Percentiles rank a stretch among this genome's conserved stretches.
Conservation (phyloP, 2,329 filamentous ascomycete species). For the Xenoacremonium recifei region DNA sequence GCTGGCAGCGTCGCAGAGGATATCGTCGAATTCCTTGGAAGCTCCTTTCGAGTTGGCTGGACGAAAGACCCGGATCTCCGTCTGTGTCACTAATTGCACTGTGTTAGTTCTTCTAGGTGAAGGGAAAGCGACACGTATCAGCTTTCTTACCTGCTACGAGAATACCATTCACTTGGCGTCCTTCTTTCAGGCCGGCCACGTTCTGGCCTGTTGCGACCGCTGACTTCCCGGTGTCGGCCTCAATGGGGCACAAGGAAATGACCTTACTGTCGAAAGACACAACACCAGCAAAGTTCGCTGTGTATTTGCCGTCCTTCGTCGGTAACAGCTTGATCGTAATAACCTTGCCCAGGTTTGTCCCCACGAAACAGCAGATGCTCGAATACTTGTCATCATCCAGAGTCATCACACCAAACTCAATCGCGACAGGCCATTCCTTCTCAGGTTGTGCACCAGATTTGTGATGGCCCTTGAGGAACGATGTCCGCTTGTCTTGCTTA, state of each 20-base stretch:
- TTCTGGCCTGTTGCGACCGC: slow-evolving; percentile 73
- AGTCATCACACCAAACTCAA: slow-evolving; percentile 93
- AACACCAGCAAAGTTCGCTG: slow-evolving; percentile 68
- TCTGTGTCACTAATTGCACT: slow-evolving; percentile 52
- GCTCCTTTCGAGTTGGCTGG: slow-evolving; percentile 86
- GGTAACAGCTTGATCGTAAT: slow-evolving; percentile 90
- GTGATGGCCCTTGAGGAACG: slow-evolving; percentile 58
- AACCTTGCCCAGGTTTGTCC: slow-evolving; percentile 80
- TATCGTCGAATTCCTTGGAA: slow-evolving; percentile 83
- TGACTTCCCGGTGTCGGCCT: slow-evolving; percentile 71
- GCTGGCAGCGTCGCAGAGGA: slow-evolving; percentile 75
- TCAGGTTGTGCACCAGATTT: slow-evolving; percentile 33
- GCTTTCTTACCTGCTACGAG: slow-evolving; percentile 67
- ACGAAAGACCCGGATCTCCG: slow-evolving; percentile 83
- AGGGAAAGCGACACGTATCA: too few species aligned
- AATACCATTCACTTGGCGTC: slow-evolving; percentile 74
- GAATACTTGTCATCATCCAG: slow-evolving; percentile 94
- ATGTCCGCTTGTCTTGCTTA: slow-evolving; percentile 73
- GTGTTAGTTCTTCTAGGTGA: too few species aligned
- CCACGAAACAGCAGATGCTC: slow-evolving; percentile 88
- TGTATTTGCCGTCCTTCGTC: slow-evolving; percentile 64
- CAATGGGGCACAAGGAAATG: slow-evolving; percentile 75
- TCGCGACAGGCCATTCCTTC: slow-evolving; percentile 73
- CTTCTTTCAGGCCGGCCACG: slow-evolving; percentile 75
- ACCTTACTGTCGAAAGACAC: slow-evolving; percentile 66